Conservation (phyloP, 805 yeast genomes). For the Wickerhamiella bombiphila region DNA sequence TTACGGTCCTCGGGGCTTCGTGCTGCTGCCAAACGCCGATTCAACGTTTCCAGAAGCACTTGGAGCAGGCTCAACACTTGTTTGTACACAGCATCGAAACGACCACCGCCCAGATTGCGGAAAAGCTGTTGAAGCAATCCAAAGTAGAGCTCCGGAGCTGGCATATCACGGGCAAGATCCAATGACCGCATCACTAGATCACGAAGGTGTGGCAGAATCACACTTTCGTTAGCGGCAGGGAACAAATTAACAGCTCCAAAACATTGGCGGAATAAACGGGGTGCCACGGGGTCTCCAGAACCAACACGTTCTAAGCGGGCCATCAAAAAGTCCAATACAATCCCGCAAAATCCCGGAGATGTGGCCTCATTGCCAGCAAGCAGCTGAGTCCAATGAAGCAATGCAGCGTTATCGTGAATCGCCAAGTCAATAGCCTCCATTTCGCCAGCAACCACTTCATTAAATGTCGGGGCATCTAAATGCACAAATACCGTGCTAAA, state of each 20-base stretch:
- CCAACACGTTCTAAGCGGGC: conserved; percentile 58
- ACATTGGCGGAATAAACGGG: conserved; percentile 76
- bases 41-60: conserved; percentile 69
- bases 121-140: conserved; percentile 77
- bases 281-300: conserved; percentile 37
- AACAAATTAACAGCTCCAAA: conserved; percentile 92
- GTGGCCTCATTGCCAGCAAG: conserved; percentile 90
- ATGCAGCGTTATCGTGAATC: conserved; percentile 68
- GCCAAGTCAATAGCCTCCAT: conserved; percentile 62
- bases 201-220: conserved; percentile 75
- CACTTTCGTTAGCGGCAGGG: conserved; percentile 72
- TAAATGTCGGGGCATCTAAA: conserved; percentile 89
- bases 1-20: conserved; percentile 83
- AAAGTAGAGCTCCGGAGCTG: conserved; percentile 83
- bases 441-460: conserved; percentile 76
- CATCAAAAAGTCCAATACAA: conserved; percentile 63
- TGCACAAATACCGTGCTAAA: conserved; percentile 88
- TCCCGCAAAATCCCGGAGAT: conserved; percentile 79
- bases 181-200: conserved; percentile 69
- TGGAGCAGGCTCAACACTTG: conserved; percentile 87
- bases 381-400: conserved; percentile 84
- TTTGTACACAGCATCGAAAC: conserved; percentile 84
- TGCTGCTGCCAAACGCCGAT: conserved; percentile 68
- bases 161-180: conserved; percentile 65
- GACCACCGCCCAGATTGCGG: conserved; percentile 91